phyloP scores from a whole-genome alignment of 2,329 filamentous ascomycete genomes.

The Beauveria sp. region DNA sequence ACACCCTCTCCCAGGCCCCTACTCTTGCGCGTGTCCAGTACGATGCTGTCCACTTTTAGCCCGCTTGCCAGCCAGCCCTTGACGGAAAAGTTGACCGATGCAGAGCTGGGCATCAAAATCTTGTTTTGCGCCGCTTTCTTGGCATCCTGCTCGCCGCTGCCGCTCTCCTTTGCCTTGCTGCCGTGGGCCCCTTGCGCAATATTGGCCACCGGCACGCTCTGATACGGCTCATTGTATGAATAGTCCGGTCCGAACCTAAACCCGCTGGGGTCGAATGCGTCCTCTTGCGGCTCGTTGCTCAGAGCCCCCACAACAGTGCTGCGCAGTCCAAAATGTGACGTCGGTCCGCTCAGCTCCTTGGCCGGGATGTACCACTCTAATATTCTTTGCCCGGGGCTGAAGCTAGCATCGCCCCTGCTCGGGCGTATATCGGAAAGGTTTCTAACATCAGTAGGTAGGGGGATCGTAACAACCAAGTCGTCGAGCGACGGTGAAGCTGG shows the following conservation, averaged over 20 bases:
- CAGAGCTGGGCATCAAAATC: conserved; percentile 72
- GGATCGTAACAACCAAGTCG: conserved; percentile 69
- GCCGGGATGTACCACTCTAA: conserved; percentile 79
- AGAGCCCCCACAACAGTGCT: conserved; percentile 68
- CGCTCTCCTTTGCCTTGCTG: conserved; percentile 17
- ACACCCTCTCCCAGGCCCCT: conserved; percentile 78
- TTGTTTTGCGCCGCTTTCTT: conserved; percentile 60
- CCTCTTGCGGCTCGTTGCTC: conserved; percentile 41
- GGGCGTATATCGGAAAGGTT: conserved; percentile 78
- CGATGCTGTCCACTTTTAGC: conserved; percentile 59
- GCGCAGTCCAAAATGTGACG: conserved; percentile 63
- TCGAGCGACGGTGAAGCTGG: conserved; percentile 59
- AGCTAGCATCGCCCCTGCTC: conserved; percentile 75
- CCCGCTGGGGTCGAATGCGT: conserved; percentile 41
- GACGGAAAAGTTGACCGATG: conserved; percentile 63
- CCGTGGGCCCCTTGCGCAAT: conserved; percentile 20
- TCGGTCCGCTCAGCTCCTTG: conserved; percentile 64
- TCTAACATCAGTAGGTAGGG: conserved; percentile 69
- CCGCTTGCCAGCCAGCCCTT: conserved; percentile 64
- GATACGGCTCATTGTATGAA: conserved; percentile 50
- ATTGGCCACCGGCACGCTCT: conserved; percentile 34
- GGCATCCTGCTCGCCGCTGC: conserved; percentile 40
- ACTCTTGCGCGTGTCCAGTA: conserved; percentile 70
- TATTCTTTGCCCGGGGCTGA: conserved; percentile 61
- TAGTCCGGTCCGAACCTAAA: conserved; percentile 46